phyloP scores from a whole-genome alignment of 108 stramenopile genomes.

The Bacterosira constricta region DNA sequence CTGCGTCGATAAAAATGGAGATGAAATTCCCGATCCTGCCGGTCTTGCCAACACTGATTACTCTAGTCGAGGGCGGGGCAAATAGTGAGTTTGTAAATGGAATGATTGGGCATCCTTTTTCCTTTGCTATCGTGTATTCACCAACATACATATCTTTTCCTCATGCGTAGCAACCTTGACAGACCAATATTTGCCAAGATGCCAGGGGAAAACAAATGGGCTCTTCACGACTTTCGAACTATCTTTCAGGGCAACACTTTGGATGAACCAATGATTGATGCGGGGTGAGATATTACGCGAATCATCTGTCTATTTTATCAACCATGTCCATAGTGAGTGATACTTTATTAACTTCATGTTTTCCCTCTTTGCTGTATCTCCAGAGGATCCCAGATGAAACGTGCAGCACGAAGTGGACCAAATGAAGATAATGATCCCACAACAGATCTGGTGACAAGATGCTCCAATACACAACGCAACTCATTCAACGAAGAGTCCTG shows the following conservation, averaged over 20 bases:
- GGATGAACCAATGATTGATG: slow-evolving; percentile 16
- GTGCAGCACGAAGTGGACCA: neutral
- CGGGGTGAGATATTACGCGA: too few relatives aligned
- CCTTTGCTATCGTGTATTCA: too few relatives aligned
- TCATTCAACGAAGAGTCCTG: slow-evolving; percentile 34
- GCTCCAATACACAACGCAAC: slow-evolving; percentile 31
- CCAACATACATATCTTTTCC: too few relatives aligned
- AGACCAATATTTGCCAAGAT: slow-evolving; percentile 37
- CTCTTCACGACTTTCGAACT: slow-evolving; percentile 35
- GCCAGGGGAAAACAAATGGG: slow-evolving; percentile 30
- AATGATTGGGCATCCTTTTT: too few relatives aligned
- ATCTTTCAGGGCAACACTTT: slow-evolving; percentile 20
- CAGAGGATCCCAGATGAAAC: slow-evolving; percentile 17
- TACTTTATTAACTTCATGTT: too few relatives aligned
- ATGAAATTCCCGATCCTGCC: slow-evolving; percentile 28
- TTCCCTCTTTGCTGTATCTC: too few relatives aligned
- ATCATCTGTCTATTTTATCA: too few relatives aligned
- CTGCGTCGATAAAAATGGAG: slow-evolving; percentile 21
- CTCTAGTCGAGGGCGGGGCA: slow-evolving; percentile 21
- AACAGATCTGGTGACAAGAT: slow-evolving; percentile 20
- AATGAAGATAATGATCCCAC: slow-evolving; percentile 8
- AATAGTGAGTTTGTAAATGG: too few relatives aligned
- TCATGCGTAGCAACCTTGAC: slow-evolving; percentile 35
- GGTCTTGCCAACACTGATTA: slow-evolving; percentile 23
- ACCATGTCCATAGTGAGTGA: too few relatives aligned